Evolutionary conservation across 805 yeast species (phyloP).

Genomic region (Candida montana): DNA sequence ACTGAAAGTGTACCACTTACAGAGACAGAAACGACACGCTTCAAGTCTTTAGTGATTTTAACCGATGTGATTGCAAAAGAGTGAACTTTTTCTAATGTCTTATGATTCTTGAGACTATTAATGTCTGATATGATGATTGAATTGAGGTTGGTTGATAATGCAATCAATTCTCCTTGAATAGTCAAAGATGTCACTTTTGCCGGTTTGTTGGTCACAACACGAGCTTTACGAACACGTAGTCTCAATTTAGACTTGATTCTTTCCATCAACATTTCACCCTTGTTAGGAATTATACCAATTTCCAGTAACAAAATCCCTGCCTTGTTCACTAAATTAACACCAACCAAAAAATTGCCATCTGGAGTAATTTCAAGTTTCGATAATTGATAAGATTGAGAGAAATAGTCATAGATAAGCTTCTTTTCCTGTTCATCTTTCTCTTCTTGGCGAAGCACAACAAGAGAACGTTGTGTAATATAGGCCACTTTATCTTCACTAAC

Average conservation of each 20-base stretch:
- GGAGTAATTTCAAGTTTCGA: constrained; percentile 40
- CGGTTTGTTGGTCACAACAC: constrained; percentile 40
- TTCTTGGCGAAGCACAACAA: constrained; percentile 22
- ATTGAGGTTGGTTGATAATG: constrained; percentile 50
- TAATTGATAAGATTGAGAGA: constrained; percentile 24
- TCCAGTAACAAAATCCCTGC: constrained; percentile 35
- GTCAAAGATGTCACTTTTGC: constrained; percentile 31
- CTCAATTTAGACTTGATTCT: constrained; percentile 1
- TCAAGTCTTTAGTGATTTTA: constrained; percentile 40
- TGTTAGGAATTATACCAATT: constrained; percentile 15
- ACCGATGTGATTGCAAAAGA: constrained; percentile 73
- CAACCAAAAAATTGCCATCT: constrained; percentile 34
- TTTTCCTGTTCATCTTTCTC: constrained; percentile 11
- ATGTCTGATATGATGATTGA: constrained; percentile 54
- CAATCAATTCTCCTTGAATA: constrained; percentile 29
- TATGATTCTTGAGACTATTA: constrained; percentile 45
- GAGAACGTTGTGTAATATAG: constrained; percentile 50
- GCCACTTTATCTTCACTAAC: constrained; percentile 60
- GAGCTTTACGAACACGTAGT: constrained; percentile 32
- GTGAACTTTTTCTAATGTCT: constrained; percentile 60
- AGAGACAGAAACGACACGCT: constrained; percentile 25
- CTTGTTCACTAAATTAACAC: constrained; percentile 36
- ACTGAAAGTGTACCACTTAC: constrained; percentile 73
- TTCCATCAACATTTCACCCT: background rate
- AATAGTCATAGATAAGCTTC: constrained; percentile 12